Conservation (phyloP, 805 yeast species). For the Zygotorulaspora danielsina region DNA sequence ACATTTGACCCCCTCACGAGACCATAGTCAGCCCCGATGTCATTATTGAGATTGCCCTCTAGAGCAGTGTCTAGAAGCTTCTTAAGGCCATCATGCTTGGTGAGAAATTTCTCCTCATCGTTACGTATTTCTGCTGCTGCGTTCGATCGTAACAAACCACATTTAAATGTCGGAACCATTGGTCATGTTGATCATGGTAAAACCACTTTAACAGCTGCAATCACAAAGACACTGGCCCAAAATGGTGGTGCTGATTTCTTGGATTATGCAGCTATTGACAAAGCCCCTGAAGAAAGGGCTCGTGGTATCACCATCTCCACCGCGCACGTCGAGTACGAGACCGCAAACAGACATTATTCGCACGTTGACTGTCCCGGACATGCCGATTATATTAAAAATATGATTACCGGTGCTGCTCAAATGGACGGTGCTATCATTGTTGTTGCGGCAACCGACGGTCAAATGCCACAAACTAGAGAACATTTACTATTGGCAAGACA, state of each 20-base stretch:
- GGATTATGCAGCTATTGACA: constrained; percentile 90
- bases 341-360: constrained; percentile 91
- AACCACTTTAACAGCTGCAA: constrained; percentile 97
- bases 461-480: constrained; percentile 99
- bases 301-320: constrained; percentile 98
- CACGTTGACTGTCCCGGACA: constrained; percentile 99
- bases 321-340: constrained; percentile 97
- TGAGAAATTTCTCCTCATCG: constrained; percentile 19
- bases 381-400: constrained; percentile 97
- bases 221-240: constrained; percentile 86
- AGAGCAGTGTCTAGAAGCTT: constrained; percentile 18
- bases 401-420: constrained; percentile 99
- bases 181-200: constrained; percentile 99
- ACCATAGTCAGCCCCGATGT: no score
- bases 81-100: constrained; percentile 8
- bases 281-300: constrained; percentile 98
- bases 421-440: constrained; percentile 99
- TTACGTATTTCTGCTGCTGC: constrained; percentile 52
- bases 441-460: constrained; percentile 98
- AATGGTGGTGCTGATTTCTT: constrained; percentile 89
- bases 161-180: constrained; percentile 94
- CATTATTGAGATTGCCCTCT: constrained; percentile 20
- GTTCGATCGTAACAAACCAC: constrained; percentile 94
- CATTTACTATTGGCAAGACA: constrained; percentile 97
- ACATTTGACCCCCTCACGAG: no score